Evolutionary conservation across 1,139 yeast species (phyloP).

Genomic region (Yarrowia galli): DNA sequence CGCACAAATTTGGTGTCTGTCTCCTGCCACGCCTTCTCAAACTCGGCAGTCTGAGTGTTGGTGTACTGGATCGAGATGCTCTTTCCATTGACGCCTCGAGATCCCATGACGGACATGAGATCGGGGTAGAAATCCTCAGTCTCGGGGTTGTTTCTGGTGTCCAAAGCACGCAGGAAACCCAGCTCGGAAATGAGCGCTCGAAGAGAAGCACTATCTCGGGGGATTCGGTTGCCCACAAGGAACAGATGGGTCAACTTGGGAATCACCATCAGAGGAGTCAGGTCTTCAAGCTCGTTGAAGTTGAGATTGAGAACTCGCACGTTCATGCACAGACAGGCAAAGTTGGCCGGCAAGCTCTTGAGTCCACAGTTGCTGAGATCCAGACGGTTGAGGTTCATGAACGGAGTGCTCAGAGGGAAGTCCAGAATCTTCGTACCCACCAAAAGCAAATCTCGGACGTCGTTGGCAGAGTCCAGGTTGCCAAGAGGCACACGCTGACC

Average conservation of each 20-base stretch:
- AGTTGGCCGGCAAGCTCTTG: conserved; percentile 45
- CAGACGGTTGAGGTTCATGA: conserved; percentile 48
- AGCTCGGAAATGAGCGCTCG: conserved; percentile 5
- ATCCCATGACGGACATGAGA: conserved; percentile 40
- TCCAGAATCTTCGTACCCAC: conserved; percentile 44
- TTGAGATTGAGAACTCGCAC: conserved; percentile 50
- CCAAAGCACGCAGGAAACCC: conserved; percentile 46
- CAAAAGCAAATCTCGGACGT: conserved; percentile 46
- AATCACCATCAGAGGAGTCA: conserved; percentile 46
- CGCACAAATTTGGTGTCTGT: conserved; percentile 42
- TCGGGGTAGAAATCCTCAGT: conserved; percentile 48
- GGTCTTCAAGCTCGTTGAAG: conserved; percentile 47
- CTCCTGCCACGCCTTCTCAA: conserved; percentile 44
- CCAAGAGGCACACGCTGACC: conserved; percentile 16
- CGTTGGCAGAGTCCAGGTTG: conserved; percentile 40
- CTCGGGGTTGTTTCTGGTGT: conserved; percentile 49
- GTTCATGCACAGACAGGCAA: conserved; percentile 46
- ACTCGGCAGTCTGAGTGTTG: conserved; percentile 41
- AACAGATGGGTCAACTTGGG: conserved; percentile 48
- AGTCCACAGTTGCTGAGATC: conserved; percentile 49
- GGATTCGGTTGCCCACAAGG: conserved; percentile 47
- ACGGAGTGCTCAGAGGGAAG: conserved; percentile 46
- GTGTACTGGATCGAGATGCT: conserved; percentile 42
- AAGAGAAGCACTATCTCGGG: conserved; percentile 2
- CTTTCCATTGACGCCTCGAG: background rate